A percentile compares a stretch with the other conserved stretches of the same genome.
Conservation (phyloP, 768 basidiomycete species). For the Tylopilus subfusipes region DNA sequence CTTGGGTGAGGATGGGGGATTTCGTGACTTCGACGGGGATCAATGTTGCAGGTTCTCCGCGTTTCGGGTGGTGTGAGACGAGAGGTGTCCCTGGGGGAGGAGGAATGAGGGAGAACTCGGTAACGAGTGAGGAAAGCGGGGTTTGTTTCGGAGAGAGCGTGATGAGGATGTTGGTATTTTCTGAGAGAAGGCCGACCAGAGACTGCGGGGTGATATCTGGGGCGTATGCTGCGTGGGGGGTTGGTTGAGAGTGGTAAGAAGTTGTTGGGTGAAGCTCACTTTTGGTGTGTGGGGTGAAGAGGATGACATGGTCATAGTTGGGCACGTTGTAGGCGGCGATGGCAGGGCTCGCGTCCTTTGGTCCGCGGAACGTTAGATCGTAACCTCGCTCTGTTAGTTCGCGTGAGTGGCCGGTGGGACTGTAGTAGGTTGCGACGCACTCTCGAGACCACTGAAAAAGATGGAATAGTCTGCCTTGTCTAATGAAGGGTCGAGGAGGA, state of each 20-base stretch:
- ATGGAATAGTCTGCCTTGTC: conserved; percentile 67
- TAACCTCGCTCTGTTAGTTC: conserved; percentile 67
- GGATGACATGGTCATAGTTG: conserved; percentile 78
- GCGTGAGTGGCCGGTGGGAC: neutral
- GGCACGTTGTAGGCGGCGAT: conserved; percentile 69
- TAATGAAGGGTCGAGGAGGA: conserved; percentile 74
- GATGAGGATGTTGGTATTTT: conserved; percentile 79
- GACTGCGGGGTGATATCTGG: conserved; percentile 79
- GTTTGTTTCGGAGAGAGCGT: conserved; percentile 75
- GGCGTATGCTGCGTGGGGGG: conserved; percentile 49
- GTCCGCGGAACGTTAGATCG: conserved; percentile 79
- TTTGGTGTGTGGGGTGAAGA: conserved; percentile 85
- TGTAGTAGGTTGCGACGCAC: conserved; percentile 38
- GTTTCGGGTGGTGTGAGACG: conserved; percentile 80
- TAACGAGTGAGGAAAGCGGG: conserved; percentile 68
- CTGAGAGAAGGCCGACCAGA: conserved; percentile 64
- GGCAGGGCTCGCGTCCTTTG: conserved; percentile 67
- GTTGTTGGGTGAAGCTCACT: conserved; percentile 41
- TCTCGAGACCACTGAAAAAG: conserved; percentile 77
- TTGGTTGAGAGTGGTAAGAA: neutral
- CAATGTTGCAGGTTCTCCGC: conserved; percentile 58
- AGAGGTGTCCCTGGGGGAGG: conserved; percentile 82
- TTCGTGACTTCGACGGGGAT: conserved; percentile 59
- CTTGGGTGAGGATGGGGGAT: conserved; percentile 44
- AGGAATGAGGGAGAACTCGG: conserved; percentile 90